Base-by-base conservation (phyloP, 1,284 basidiomycete genomes). In the Meira nashicola region DNA sequence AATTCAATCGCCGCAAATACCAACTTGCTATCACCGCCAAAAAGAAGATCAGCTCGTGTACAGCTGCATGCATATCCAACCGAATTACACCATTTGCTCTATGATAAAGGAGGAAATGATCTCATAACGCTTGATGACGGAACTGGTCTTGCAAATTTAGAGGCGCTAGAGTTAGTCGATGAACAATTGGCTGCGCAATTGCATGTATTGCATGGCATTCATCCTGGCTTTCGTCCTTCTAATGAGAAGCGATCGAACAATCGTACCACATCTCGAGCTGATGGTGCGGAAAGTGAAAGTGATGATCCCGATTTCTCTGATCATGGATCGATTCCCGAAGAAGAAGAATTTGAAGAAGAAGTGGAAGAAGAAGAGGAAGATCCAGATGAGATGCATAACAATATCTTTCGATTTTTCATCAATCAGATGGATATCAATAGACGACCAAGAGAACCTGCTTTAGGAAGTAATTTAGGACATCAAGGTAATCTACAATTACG, bases 101-200 rank as follows among this genome's bases (percentile, higher is more conserved):
- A 53, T 41, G 50, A 53, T 19, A 41, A n/a, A 19, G 50, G 37
- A 19, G 50, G 50, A n/a, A 48, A 48, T 17, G 21, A 17, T 48
- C 46, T 48, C n/a, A 23, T 48, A 7, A 23, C 17, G 7, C 39
- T 53, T 17, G 39, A 41, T 19, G 39, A 39, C 17, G 50, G 50
- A 2, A 17, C 17, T 19, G 46, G 23, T 14, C 17, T 48, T 23
- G 23, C 21, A 3, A 21, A 14, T 23, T 39, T 56, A 33, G 55
- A 56, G 33, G 55, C 49, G 10, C 10, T 56, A 17, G 44, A 43
- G 9, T 7, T 49, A 12, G 17, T 56, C 5, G 55, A 56, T 49
- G 55, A 52, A 25, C 44, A 56, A 38, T 25, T 56, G 14, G 55
- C 55, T 7, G 55, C 55, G 17, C 41, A 56, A 28, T 33, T 56